These are phyloP conservation scores for Neurospora tetrasperma DNA, from an alignment of 495 filamentous ascomycete species.

Conservation along the genomic window DNA sequence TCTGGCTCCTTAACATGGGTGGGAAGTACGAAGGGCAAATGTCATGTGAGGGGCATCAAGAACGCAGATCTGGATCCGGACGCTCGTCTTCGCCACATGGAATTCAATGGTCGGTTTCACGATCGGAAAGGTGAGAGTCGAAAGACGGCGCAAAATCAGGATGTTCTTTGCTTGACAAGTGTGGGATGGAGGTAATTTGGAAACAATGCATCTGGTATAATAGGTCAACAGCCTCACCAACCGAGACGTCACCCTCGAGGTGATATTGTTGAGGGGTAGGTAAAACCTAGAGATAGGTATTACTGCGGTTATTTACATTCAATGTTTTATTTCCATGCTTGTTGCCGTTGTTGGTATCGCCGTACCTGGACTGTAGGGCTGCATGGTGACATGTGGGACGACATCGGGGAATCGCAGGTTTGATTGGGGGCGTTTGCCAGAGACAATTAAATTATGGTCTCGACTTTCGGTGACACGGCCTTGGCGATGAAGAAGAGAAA, in stretches of 20 bases:
- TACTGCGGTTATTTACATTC: neutral
- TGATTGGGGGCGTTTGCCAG: neutral
- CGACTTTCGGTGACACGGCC: neutral
- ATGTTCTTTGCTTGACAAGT: neutral
- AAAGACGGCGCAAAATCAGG: neutral
- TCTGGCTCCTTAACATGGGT: constrained; percentile 29
- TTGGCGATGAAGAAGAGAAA: neutral
- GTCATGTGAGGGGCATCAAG: neutral
- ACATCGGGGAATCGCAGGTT: neutral
- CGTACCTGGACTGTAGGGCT: neutral
- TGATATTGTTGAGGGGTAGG: neutral
- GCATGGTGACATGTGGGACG: neutral
- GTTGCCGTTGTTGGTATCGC: neutral
- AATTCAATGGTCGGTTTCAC: neutral
- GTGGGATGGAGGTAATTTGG: neutral
- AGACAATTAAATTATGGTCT: neutral
- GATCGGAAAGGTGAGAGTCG: neutral
- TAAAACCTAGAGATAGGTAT: neutral
- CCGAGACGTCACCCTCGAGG: neutral
- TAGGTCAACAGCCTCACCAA: neutral
- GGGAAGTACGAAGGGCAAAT: constrained; percentile 15
- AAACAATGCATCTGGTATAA: neutral
- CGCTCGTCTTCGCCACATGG: neutral
- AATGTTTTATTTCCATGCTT: neutral
- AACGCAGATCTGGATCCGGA: neutral